These are phyloP conservation scores for Wickerhamomyces sydowiorum DNA, from an alignment of 805 yeast species.

Conservation along the genomic window DNA sequence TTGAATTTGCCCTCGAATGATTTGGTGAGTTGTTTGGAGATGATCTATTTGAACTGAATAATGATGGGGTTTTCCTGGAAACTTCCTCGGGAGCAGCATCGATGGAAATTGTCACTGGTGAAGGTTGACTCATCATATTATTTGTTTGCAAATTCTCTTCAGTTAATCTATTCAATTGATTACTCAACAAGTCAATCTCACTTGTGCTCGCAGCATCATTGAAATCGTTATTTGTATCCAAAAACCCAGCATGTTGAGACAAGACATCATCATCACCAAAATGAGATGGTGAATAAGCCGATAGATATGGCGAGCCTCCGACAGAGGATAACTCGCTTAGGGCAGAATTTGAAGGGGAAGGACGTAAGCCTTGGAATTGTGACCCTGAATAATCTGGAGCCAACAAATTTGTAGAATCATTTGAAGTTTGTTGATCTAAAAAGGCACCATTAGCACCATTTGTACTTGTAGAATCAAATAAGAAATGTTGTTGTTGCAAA, in stretches of 20 bases:
- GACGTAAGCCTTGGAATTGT: slow-evolving; percentile 13
- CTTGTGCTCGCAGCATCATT: background rate
- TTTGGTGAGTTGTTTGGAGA: slow-evolving; percentile 30
- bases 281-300: slow-evolving; percentile 12
- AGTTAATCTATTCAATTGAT: slow-evolving; percentile 11
- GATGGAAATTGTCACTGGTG: slow-evolving; percentile 22
- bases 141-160: slow-evolving; percentile 15
- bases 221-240: background rate
- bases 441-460: background rate
- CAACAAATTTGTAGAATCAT: slow-evolving; percentile 1
- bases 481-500: background rate
- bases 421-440: background rate
- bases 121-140: slow-evolving; percentile 3
- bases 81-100: slow-evolving; percentile 34
- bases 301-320: slow-evolving; percentile 19
- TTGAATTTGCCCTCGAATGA: slow-evolving; percentile 27
- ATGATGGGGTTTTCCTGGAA: slow-evolving; percentile 46
- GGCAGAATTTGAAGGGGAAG: slow-evolving; percentile 4
- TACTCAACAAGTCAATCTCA: slow-evolving; percentile 6
- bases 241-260: background rate
- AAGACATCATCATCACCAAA: slow-evolving; percentile 11
- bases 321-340: slow-evolving; percentile 21
- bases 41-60: slow-evolving; percentile 40
- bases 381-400: slow-evolving; percentile 2
- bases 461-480: background rate